Conservation (phyloP, 495 filamentous ascomycete species). For the Xylaria acuta region DNA sequence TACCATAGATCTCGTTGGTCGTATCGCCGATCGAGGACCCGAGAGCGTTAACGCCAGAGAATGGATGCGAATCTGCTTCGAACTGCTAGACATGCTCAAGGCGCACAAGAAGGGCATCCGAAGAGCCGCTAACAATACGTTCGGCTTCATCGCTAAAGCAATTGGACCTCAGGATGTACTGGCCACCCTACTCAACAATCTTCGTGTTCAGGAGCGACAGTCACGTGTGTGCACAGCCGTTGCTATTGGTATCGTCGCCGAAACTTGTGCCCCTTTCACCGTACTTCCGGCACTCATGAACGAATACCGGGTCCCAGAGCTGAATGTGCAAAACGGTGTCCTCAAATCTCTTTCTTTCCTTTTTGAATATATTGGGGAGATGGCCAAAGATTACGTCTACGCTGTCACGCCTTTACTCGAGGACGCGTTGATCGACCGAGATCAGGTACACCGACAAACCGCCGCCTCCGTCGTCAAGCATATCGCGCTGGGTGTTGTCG, state of each 20-base stretch:
- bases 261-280: slow-evolving; percentile 99
- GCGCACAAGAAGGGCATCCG: slow-evolving; percentile 99
- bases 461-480: slow-evolving; percentile 97
- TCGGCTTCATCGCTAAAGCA: slow-evolving; percentile 99
- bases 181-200: slow-evolving; percentile 93
- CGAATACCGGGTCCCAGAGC: slow-evolving; percentile 97
- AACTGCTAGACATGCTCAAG: slow-evolving; percentile 98
- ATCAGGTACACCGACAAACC: slow-evolving; percentile 98
- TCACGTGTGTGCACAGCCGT: slow-evolving; percentile 98
- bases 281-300: slow-evolving; percentile 99
- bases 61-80: slow-evolving; percentile 99
- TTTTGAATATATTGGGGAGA: slow-evolving; percentile 99
- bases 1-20: slow-evolving; percentile 98
- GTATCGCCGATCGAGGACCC: slow-evolving; percentile 96
- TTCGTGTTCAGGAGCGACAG: slow-evolving; percentile 96
- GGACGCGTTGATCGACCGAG: slow-evolving; percentile 95
- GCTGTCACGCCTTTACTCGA: slow-evolving; percentile 96
- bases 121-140: slow-evolving; percentile 98
- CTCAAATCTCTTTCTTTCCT: slow-evolving; percentile 97
- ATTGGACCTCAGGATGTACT: slow-evolving; percentile 98
- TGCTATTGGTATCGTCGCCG: slow-evolving; percentile 99
- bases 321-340: slow-evolving; percentile 99
- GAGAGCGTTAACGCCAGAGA: slow-evolving; percentile 96
- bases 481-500: slow-evolving; percentile 93
- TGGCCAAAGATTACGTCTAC: slow-evolving; percentile 99